These are phyloP conservation scores for Misopates orontium DNA, from an alignment of 257 asterid species.

Conservation along the genomic window DNA sequence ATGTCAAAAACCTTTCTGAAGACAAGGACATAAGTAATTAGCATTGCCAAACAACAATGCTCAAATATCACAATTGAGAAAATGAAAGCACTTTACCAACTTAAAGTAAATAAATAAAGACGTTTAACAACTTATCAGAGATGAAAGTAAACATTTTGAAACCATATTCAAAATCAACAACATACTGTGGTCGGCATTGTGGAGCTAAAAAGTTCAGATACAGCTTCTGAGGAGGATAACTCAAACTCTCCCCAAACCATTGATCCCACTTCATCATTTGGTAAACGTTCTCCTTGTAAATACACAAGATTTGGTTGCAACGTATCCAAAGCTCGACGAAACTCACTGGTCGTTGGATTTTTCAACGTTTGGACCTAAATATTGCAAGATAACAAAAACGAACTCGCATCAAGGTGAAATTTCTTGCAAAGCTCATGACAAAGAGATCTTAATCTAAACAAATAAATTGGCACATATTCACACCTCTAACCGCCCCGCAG, in stretches of 20 bases:
- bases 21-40: slow-evolving; percentile 3
- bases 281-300: slow-evolving; percentile 72
- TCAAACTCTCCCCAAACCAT: slow-evolving; percentile 60
- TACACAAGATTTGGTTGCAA: slow-evolving; percentile 83
- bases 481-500: slow-evolving; percentile 94
- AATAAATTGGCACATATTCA: slow-evolving; percentile 20
- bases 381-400: slow-evolving; percentile 12
- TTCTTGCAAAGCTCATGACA: not conserved
- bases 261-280: slow-evolving; percentile 63
- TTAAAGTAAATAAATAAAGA: not conserved
- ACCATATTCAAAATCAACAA: slow-evolving; percentile 19
- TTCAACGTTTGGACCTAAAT: slow-evolving; percentile 77
- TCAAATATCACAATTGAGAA: not conserved
- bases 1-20: too few relatives aligned
- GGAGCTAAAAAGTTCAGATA: slow-evolving; percentile 61
- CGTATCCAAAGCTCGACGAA: slow-evolving; percentile 60
- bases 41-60: not conserved
- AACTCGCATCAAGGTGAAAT: not conserved
- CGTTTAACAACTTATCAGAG: not conserved
- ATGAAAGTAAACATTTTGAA: not conserved
- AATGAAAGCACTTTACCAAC: not conserved
- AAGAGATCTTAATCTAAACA: not conserved
- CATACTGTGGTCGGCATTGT: slow-evolving; percentile 74
- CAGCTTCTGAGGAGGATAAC: slow-evolving; percentile 60
- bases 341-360: slow-evolving; percentile 72